Percentiles rank a stretch among this genome's conserved stretches.
Conservation (phyloP, 2,329 filamentous ascomycete species). For the Pestalotiopsis sp. region DNA sequence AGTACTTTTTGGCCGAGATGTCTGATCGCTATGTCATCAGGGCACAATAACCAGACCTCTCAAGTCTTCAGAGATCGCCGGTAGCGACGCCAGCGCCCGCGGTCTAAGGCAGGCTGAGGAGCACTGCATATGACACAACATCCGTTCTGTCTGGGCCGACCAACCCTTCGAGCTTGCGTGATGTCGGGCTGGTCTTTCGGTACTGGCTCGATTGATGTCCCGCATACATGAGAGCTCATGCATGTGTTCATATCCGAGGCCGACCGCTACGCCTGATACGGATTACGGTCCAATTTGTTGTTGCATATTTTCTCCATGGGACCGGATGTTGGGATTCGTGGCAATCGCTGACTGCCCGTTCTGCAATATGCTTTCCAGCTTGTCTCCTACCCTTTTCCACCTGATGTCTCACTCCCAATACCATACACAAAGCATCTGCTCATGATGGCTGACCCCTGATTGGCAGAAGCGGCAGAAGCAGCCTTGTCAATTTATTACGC, state of each 20-base stretch:
- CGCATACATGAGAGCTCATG: conserved; percentile 30
- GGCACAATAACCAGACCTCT: neutral
- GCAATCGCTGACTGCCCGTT: conserved; percentile 32
- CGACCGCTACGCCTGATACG: conserved; percentile 28
- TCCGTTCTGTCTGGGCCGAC: conserved; percentile 6
- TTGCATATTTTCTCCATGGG: conserved; percentile 28
- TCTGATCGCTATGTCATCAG: neutral
- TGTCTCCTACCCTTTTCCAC: conserved; percentile 8
- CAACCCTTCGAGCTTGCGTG: conserved; percentile 11
- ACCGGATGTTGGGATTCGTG: conserved; percentile 31
- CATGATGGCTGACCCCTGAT: neutral
- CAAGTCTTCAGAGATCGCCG: neutral
- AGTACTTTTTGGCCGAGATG: neutral
- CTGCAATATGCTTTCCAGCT: conserved; percentile 12
- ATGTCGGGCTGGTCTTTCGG: conserved; percentile 9
- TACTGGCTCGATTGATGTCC: conserved; percentile 26
- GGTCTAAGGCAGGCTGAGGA: conserved; percentile 1
- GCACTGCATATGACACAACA: neutral
- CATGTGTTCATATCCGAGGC: conserved; percentile 25
- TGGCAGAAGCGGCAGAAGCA: neutral
- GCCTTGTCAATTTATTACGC: neutral
- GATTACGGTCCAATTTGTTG: conserved; percentile 28
- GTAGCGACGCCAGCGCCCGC: conserved; percentile 6
- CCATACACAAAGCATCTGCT: neutral
- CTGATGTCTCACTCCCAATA: neutral